These are phyloP conservation scores for Phialophora chinensis DNA, from an alignment of 2,329 filamentous ascomycete species.

Conservation along the genomic window DNA sequence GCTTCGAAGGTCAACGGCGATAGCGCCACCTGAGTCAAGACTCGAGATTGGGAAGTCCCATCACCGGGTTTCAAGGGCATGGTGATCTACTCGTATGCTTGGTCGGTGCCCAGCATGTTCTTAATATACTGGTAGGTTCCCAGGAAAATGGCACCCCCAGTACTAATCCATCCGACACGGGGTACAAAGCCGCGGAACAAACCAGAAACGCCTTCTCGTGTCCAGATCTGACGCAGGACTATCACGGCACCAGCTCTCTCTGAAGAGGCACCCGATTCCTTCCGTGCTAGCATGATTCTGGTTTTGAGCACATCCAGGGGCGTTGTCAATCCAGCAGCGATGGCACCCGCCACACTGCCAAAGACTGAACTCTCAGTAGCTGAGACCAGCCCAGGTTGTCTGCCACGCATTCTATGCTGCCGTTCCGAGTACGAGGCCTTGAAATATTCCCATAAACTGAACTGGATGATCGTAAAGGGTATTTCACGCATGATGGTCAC, in stretches of 20 bases:
- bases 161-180: conserved; percentile 90
- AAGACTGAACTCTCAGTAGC: conserved; percentile 83
- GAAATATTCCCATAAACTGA: conserved; percentile 93
- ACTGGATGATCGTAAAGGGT: conserved; percentile 96
- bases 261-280: conserved; percentile 60
- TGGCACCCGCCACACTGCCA: conserved; percentile 79
- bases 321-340: conserved; percentile 87
- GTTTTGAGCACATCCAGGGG: conserved; percentile 97
- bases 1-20: no score
- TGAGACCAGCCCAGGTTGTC: conserved; percentile 60
- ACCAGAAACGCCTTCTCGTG: conserved; percentile 52
- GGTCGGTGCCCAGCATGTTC: conserved; percentile 14
- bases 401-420: conserved; percentile 59
- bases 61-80: not conserved
- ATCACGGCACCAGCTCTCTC: conserved; percentile 44
- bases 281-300: conserved; percentile 83
- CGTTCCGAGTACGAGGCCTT: conserved; percentile 62
- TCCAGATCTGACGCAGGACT: conserved; percentile 69
- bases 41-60: not conserved
- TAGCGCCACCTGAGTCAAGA: no score
- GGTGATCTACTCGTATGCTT: not conserved
- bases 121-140: conserved; percentile 78
- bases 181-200: conserved; percentile 69
- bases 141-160: conserved; percentile 91
- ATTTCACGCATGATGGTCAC: conserved; percentile 96